A percentile compares a stretch with the other conserved stretches of the same genome.
These are phyloP conservation scores for Plasmopara halstedii DNA, from an alignment of 352 stramenopile genomes.

Conservation along the genomic window DNA sequence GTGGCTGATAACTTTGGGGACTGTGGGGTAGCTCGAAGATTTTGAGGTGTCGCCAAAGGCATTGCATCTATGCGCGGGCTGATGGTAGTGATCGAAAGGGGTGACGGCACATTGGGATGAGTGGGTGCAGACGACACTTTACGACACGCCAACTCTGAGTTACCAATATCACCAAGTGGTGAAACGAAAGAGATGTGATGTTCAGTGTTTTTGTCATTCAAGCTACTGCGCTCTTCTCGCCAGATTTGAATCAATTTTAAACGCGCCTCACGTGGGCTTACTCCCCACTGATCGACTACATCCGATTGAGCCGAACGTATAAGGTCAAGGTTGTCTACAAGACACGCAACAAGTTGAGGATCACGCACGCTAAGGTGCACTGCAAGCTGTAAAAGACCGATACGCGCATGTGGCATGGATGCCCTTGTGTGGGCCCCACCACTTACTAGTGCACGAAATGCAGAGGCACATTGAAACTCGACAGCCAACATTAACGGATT, in stretches of 20 bases:
- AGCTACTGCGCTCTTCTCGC: constrained; percentile 16
- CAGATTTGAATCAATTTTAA: constrained; percentile 18
- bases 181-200: background rate
- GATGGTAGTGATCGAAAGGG: constrained; percentile 10
- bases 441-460: constrained; percentile 37
- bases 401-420: constrained; percentile 35
- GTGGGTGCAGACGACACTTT: background rate
- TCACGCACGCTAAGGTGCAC: constrained; percentile 20
- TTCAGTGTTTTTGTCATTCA: background rate
- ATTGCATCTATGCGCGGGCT: constrained; percentile 1
- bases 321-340: constrained; percentile 18
- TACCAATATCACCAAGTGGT: background rate
- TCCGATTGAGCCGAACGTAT: constrained; percentile 20
- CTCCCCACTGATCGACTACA: constrained; percentile 29
- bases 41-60: constrained; percentile 24
- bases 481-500: constrained; percentile 56
- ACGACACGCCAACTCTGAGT: background rate
- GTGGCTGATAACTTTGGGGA: constrained; percentile 21
- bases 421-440: constrained; percentile 38
- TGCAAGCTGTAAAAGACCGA: constrained; percentile 45
- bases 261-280: constrained; percentile 25
- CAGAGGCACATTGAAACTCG: constrained; percentile 34
- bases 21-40: constrained; percentile 21
- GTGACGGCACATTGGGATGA: constrained; percentile 1
- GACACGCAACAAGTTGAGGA: constrained; percentile 15